Evolutionary conservation across 176 grass and related monocot species (phyloP), one percentile per base, ranked within the genome.

Genomic region (Avena atlantica): DNA sequence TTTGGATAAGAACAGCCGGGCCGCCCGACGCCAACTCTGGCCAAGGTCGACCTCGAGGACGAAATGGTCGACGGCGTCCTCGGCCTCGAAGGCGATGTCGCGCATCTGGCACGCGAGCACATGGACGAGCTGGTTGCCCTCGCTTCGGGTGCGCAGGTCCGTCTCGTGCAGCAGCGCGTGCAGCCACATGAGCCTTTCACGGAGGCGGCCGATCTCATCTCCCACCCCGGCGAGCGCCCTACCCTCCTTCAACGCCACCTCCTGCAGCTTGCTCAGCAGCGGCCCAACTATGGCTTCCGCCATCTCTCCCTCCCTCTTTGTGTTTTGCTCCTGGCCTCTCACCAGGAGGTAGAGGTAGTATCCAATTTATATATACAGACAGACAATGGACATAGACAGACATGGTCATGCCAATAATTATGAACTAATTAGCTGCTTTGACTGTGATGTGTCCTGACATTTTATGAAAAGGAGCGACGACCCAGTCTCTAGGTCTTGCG

Each of bases 11-110:
- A 79, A 63, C 20, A 44, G 20, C 10, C 5, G 1, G 4, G 24
- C 8, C 17, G 60, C 78, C 25, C 14, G 60, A 2, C 13, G 2
- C 21, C 60, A 12, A 1, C 20, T 0, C 36, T 21, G 42, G 40
- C 58, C 58, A 2, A 60, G 78, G 7, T 50, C 78, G 15, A 1
- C 61, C 44, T 47, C 2, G 3, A 81, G 79, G 44, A 27, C 29
- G 79, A 66, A 81, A 15, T 8, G 13, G 44, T 81, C 79, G 61
- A 81, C 24, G 61, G 61, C 42, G 9, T 81, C 79, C 61, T 81
- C 78, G 9, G 60, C 78, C 14, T 65, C 60, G 42, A 65, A 81
- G 3, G 78, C 12, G 6, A 80, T 21, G 16, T 64, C 78, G 12
- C 78, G 78, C 3, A 80, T 49, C 78, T 65, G 78, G 37, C n/a